phyloP scores from a whole-genome alignment of 2,329 filamentous ascomycete genomes.

The Onygena corvina region DNA sequence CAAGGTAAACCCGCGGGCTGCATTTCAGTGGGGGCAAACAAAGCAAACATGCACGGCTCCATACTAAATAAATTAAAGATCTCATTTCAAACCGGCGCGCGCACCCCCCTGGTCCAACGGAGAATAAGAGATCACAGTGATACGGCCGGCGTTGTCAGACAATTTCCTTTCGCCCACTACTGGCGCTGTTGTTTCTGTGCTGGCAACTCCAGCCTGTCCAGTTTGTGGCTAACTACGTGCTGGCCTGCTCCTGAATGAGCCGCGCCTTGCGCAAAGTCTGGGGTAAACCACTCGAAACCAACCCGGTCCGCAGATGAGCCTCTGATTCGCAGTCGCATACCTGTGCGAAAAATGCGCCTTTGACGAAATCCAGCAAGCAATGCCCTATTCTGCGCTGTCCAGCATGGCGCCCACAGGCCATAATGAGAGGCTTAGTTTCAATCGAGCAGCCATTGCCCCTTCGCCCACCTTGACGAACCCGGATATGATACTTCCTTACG shows the following conservation, averaged over 20 bases:
- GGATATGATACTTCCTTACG: conserved; percentile 82
- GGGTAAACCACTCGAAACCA: background rate
- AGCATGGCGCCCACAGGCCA: background rate
- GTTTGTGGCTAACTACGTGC: too few relatives aligned
- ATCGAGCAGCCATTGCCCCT: conserved; percentile 25
- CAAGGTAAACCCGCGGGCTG: too few relatives aligned
- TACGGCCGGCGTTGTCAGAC: background rate
- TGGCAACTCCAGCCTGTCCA: too few relatives aligned
- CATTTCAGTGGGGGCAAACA: too few relatives aligned
- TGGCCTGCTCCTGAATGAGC: background rate
- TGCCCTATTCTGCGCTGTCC: background rate
- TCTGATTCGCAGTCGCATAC: background rate
- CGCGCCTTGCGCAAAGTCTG: background rate
- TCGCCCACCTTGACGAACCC: conserved; percentile 86
- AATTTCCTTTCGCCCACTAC: background rate
- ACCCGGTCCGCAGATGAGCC: background rate
- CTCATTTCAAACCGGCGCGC: background rate
- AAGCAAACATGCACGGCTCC: background rate
- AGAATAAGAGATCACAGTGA: conserved; percentile 1
- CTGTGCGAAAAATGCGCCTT: conserved; percentile 1
- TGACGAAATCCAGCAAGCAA: background rate
- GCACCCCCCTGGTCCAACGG: conserved; percentile 1
- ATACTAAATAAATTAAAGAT: background rate
- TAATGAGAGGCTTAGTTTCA: background rate
- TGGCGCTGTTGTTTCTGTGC: background rate